A percentile compares a stretch with the other conserved stretches of the same genome.
These are phyloP conservation scores for Mytilinidion resinicola DNA, from an alignment of 495 filamentous ascomycete species.

Conservation along the genomic window DNA sequence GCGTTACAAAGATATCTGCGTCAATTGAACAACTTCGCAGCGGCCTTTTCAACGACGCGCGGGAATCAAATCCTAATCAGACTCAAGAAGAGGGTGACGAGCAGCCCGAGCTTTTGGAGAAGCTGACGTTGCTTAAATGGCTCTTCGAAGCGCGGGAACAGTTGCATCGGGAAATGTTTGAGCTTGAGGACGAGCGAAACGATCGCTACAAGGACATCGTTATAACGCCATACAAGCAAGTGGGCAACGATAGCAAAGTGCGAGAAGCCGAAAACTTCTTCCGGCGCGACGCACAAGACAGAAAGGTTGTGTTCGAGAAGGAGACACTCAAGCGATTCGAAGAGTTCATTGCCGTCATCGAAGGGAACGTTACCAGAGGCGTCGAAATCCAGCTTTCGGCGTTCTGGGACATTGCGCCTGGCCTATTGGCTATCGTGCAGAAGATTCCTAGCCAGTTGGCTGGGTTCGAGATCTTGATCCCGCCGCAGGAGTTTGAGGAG, in stretches of 20 bases:
- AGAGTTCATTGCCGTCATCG: conserved; percentile 73
- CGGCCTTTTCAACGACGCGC: conserved; percentile 66
- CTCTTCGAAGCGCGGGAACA: conserved; percentile 89
- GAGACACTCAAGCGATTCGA: conserved; percentile 64
- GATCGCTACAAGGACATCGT: conserved; percentile 78
- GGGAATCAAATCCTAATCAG: conserved; percentile 64
- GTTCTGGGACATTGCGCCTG: conserved; percentile 96
- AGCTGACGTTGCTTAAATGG: conserved; percentile 93
- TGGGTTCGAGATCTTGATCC: conserved; percentile 54
- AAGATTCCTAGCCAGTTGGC: conserved; percentile 54
- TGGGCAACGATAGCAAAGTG: conserved; percentile 64
- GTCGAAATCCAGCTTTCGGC: conserved; percentile 85
- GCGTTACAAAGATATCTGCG: conserved; percentile 43
- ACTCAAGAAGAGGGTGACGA: conserved; percentile 94
- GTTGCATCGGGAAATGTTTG: conserved; percentile 75
- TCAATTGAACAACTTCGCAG: conserved; percentile 66
- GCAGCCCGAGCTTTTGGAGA: conserved; percentile 87
- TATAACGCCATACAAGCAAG: conserved; percentile 68
- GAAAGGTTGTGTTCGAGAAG: conserved; percentile 57
- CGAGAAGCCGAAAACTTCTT: conserved; percentile 76
- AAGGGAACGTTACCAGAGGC: conserved; percentile 76
- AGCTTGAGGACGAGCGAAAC: conserved; percentile 75
- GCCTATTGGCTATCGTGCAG: conserved; percentile 65
- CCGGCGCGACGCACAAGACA: conserved; percentile 62
- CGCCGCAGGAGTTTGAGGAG: conserved; percentile 70